These are phyloP conservation scores for Torrubiella hemipterigena DNA, from an alignment of 2,329 filamentous ascomycete genomes.

Conservation along the genomic window DNA sequence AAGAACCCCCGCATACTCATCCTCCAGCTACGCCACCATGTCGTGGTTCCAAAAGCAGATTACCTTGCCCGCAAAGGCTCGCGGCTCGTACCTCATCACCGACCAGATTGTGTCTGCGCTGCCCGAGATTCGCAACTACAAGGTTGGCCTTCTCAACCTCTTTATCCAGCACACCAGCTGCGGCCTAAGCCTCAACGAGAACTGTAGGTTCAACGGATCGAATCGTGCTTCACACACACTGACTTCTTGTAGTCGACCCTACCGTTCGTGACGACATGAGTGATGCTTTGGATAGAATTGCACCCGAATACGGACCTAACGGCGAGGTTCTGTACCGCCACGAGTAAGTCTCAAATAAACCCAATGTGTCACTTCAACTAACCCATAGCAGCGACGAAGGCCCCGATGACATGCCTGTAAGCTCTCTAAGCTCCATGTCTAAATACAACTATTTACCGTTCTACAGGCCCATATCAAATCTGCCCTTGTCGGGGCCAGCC, in stretches of 20 bases:
- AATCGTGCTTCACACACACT: neutral
- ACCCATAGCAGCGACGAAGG: conserved; percentile 56
- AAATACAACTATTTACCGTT: neutral
- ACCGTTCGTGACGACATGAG: conserved; percentile 92
- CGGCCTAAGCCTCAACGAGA: conserved; percentile 86
- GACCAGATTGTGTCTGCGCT: conserved; percentile 58
- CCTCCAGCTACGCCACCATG: conserved; percentile 33
- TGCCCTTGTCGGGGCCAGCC: conserved; percentile 74
- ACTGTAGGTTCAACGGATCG: conserved; percentile 42
- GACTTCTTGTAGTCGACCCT: conserved; percentile 29
- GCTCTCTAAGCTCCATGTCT: conserved; percentile 6
- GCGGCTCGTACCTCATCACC: conserved; percentile 85
- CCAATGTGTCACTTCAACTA: neutral
- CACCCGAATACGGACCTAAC: conserved; percentile 61
- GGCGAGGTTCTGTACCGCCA: conserved; percentile 72
- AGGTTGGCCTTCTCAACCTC: conserved; percentile 73
- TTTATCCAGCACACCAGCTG: conserved; percentile 95
- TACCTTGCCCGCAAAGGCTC: conserved; percentile 60
- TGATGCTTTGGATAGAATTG: conserved; percentile 83
- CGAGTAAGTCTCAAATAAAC: conserved; percentile 17
- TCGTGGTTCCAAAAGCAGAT: conserved; percentile 83
- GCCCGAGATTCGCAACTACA: conserved; percentile 73
- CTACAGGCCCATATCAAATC: conserved; percentile 80
- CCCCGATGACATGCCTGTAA: conserved; percentile 82
- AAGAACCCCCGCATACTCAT: conserved; percentile 16